Conservation (phyloP, 1,139 yeast genomes). For the Diutina catenulata region DNA sequence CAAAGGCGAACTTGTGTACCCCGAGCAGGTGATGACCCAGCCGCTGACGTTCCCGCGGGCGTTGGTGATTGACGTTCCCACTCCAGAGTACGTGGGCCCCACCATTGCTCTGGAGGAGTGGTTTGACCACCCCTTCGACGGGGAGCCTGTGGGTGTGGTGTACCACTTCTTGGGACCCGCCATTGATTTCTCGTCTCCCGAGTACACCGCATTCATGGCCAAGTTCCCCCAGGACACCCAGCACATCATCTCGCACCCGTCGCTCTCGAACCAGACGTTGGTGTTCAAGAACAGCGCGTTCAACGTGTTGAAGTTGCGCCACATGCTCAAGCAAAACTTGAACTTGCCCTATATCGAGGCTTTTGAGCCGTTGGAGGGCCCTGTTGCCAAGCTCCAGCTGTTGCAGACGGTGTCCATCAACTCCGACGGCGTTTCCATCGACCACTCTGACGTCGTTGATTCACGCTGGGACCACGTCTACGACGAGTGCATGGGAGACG, state of each 20-base stretch:
- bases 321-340: conserved; percentile 40
- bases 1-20: conserved; percentile 45
- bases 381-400: conserved; percentile 17
- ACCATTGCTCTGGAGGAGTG: conserved; percentile 24
- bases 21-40: conserved; percentile 66
- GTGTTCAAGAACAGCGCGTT: conserved; percentile 45
- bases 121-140: conserved; percentile 17
- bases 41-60: conserved; percentile 47
- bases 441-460: conserved; percentile 12
- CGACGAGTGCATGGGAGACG: conserved; percentile 7
- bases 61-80: conserved; percentile 68
- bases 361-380: conserved; percentile 12
- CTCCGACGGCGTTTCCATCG: conserved; percentile 15
- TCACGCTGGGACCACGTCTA: conserved; percentile 21
- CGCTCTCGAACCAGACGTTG: conserved; percentile 49
- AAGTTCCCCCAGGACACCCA: conserved; percentile 37
- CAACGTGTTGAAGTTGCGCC: conserved; percentile 44
- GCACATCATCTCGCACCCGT: conserved; percentile 63
- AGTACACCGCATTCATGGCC: conserved; percentile 35
- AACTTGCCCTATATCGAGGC: conserved; percentile 32
- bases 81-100: conserved; percentile 32
- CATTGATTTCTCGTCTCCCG: conserved; percentile 36
- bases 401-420: conserved; percentile 20
- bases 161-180: conserved; percentile 68
- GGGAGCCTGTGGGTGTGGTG: conserved; percentile 37